Percentiles rank a stretch among this genome's conserved stretches.
phyloP scores from a whole-genome alignment of 2,329 filamentous ascomycete species.

The Penicillium psychrosexuale region DNA sequence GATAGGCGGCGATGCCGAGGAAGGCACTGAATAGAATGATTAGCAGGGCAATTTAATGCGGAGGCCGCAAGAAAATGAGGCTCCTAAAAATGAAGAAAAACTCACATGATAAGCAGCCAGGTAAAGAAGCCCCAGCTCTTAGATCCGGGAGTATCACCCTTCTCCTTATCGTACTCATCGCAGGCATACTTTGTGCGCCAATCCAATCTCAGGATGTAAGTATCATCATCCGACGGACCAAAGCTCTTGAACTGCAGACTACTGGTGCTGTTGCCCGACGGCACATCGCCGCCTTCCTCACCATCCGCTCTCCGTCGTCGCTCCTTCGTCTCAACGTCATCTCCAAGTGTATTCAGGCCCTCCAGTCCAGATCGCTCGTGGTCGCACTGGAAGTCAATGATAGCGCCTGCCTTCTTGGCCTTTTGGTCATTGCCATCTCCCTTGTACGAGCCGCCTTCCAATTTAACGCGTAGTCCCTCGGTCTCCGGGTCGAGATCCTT shows the following conservation, averaged over 20 bases:
- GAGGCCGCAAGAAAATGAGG: background rate
- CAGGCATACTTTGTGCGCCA: slow-evolving; percentile 91
- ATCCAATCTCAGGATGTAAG: slow-evolving; percentile 67
- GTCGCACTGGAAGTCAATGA: slow-evolving; percentile 85
- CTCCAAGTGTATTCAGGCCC: slow-evolving; percentile 32
- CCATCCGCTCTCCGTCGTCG: slow-evolving; percentile 16
- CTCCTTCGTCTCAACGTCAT: slow-evolving; percentile 10
- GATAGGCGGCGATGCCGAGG: slow-evolving; percentile 78
- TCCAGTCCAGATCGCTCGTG: slow-evolving; percentile 69
- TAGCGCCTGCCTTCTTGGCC: slow-evolving; percentile 59
- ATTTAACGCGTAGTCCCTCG: slow-evolving; percentile 68
- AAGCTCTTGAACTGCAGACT: slow-evolving; percentile 78
- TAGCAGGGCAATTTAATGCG: background rate
- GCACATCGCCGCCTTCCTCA: slow-evolving; percentile 13
- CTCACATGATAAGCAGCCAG: slow-evolving; percentile 92
- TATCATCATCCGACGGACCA: slow-evolving; percentile 54
- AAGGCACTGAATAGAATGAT: slow-evolving; percentile 62
- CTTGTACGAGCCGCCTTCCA: slow-evolving; percentile 59
- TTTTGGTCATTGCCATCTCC: slow-evolving; percentile 50
- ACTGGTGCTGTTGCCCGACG: slow-evolving; percentile 48
- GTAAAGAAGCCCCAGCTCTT: slow-evolving; percentile 91
- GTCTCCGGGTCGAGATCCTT: slow-evolving; percentile 64
- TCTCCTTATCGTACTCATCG: slow-evolving; percentile 54
- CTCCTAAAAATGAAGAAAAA: slow-evolving; percentile 16
- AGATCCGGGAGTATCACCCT: slow-evolving; percentile 40